phyloP scores from a whole-genome alignment of 129 eudicot genomes.

The Ambrosia trifida region DNA sequence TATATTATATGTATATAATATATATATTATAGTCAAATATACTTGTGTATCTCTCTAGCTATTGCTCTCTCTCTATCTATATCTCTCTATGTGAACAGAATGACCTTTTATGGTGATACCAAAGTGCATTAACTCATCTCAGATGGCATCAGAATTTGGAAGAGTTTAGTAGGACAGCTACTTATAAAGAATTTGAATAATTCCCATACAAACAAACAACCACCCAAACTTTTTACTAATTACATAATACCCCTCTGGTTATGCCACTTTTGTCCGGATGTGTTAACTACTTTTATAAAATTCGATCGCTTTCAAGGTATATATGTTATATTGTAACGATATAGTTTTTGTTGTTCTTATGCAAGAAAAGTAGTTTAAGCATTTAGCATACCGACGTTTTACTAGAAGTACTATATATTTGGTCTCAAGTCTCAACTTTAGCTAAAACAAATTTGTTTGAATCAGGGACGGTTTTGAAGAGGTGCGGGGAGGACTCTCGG shows the following conservation, averaged over 20 bases:
- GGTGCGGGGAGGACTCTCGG: no score
- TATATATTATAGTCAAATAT: neutral
- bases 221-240: conserved; percentile 11
- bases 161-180: conserved; percentile 24
- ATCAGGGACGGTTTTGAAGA: no score
- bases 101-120: conserved; percentile 29
- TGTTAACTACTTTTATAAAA: neutral
- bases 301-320: neutral
- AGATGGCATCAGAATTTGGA: conserved; percentile 31
- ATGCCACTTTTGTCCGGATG: neutral
- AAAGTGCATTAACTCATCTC: conserved; percentile 41
- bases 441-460: neutral
- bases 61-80: no score
- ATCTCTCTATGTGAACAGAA: conserved; percentile 17
- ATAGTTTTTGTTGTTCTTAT: neutral
- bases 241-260: conserved; percentile 10
- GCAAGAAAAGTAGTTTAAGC: neutral
- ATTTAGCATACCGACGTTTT: neutral
- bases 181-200: conserved; percentile 28
- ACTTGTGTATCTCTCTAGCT: neutral
- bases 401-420: no score
- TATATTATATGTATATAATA: neutral
- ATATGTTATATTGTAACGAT: neutral
- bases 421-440: neutral
- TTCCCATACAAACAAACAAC: neutral